A percentile compares a stretch with the other conserved stretches of the same genome.
Evolutionary conservation across 176 grass and related monocot genomes (phyloP).

Genomic region (Paspalum vaginatum): DNA sequence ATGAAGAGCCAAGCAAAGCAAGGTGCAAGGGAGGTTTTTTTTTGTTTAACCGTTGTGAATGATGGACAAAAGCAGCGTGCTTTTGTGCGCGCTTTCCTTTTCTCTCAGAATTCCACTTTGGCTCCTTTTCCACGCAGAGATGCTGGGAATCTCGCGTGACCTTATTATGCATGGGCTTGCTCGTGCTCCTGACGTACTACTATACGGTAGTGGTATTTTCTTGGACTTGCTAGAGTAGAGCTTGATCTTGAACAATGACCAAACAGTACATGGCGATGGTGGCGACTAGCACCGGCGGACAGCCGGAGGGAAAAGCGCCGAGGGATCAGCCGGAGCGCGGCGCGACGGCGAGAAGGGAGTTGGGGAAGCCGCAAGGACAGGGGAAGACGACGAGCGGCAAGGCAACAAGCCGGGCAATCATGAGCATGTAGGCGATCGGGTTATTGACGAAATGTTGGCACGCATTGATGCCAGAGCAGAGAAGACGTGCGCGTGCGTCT

Average conservation of each 20-base stretch:
- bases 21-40: not conserved
- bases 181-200: not conserved
- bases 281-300: too few species aligned
- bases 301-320: too few species aligned
- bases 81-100: not conserved
- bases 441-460: slow-evolving; percentile 13
- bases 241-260: too few species aligned
- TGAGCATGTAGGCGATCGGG: slow-evolving; percentile 9
- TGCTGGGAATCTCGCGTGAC: slow-evolving; percentile 10
- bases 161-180: not conserved
- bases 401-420: slow-evolving; percentile 45
- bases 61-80: slow-evolving; percentile 31
- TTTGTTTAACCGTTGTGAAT: slow-evolving; percentile 17
- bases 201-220: too few species aligned
- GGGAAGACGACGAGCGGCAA: slow-evolving; percentile 43
- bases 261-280: too few species aligned
- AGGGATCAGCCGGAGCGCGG: too few species aligned
- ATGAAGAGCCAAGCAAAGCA: too few species aligned
- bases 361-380: too few species aligned
- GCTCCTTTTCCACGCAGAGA: not conserved
- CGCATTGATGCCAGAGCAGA: slow-evolving; percentile 21
- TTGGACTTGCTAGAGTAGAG: not conserved
- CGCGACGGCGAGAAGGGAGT: too few species aligned
- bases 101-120: not conserved
- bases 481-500: slow-evolving; percentile 11